Evolutionary conservation across 225 moss, liverwort and hornwort species (phyloP).

Genomic region (Bryum argenteum): DNA sequence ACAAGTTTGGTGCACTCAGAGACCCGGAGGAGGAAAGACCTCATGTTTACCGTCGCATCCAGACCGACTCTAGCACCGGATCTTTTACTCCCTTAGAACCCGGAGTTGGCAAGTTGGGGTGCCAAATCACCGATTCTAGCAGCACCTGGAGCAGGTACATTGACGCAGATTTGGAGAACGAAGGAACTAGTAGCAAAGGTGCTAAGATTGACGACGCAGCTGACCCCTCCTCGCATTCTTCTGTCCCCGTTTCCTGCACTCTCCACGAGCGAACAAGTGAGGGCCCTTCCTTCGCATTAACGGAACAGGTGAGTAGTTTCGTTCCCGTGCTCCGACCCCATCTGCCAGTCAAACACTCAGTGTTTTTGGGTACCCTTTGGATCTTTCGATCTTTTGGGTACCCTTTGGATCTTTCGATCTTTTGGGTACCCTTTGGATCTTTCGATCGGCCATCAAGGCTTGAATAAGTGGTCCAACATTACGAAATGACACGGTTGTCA

Average conservation of each 20-base stretch:
- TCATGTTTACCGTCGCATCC: conserved; percentile 17
- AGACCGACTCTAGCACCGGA: conserved; percentile 37
- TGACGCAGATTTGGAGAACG: conserved; percentile 23
- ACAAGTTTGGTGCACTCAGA: conserved; percentile 52
- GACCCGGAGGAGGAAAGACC: conserved; percentile 19
- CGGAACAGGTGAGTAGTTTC: conserved; percentile 38
- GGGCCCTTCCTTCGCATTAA: conserved; percentile 10
- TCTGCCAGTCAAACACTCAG: not conserved
- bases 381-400: no score
- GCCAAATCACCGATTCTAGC: conserved; percentile 23
- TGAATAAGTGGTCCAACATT: no score
- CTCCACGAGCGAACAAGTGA: conserved; percentile 34
- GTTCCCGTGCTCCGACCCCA: not conserved
- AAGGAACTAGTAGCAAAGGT: conserved; percentile 17
- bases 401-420: no score
- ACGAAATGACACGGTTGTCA: no score
- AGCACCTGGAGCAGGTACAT: conserved; percentile 40
- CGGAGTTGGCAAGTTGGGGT: conserved; percentile 8
- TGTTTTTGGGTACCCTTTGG: no score
- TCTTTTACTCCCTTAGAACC: conserved; percentile 30
- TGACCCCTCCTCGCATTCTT: conserved; percentile 40
- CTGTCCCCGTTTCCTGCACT: conserved; percentile 42
- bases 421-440: no score
- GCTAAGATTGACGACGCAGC: not conserved
- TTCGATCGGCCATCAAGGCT: no score